A percentile compares a stretch with the other conserved stretches of the same genome.
Conservation (phyloP, 805 yeast genomes). For the Metschnikowia picachoensis region DNA sequence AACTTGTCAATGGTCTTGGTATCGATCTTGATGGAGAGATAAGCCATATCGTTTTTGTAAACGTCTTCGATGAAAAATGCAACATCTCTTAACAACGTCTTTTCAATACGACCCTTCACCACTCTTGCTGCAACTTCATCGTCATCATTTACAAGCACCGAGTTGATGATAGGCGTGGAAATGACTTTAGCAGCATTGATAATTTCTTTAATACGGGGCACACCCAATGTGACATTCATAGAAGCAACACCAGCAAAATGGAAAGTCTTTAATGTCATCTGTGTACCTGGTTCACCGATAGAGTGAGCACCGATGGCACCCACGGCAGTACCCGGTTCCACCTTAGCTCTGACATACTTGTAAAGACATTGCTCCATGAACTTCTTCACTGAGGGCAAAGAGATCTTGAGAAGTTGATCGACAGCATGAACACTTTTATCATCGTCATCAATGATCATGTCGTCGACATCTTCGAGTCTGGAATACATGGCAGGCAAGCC, state of each 20-base stretch:
- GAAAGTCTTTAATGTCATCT: conserved; percentile 96
- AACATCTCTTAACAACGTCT: conserved; percentile 81
- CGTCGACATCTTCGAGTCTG: conserved; percentile 32
- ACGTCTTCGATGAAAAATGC: conserved; percentile 92
- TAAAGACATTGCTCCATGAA: conserved; percentile 74
- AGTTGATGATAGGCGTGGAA: conserved; percentile 95
- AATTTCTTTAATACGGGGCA: conserved; percentile 96
- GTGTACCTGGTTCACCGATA: conserved; percentile 97
- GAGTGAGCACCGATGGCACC: conserved; percentile 99
- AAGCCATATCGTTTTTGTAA: conserved; percentile 75
- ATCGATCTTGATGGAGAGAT: conserved; percentile 77
- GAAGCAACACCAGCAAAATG: conserved; percentile 98
- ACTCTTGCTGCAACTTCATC: conserved; percentile 99
- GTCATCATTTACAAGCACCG: conserved; percentile 83
- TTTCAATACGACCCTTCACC: conserved; percentile 95
- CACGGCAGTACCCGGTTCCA: conserved; percentile 98
- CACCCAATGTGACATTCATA: conserved; percentile 94
- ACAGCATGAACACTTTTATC: conserved; percentile 40
- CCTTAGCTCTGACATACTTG: conserved; percentile 85
- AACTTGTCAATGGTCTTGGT: conserved; percentile 78
- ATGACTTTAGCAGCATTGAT: conserved; percentile 94
- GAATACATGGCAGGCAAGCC: conserved; percentile 46
- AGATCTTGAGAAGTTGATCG: conserved; percentile 63
- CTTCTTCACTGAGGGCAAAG: conserved; percentile 52
- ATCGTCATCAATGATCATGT: conserved; percentile 29